Evolutionary conservation across 257 asterid species (phyloP).

Genomic region (Lavandula angustifolia): DNA sequence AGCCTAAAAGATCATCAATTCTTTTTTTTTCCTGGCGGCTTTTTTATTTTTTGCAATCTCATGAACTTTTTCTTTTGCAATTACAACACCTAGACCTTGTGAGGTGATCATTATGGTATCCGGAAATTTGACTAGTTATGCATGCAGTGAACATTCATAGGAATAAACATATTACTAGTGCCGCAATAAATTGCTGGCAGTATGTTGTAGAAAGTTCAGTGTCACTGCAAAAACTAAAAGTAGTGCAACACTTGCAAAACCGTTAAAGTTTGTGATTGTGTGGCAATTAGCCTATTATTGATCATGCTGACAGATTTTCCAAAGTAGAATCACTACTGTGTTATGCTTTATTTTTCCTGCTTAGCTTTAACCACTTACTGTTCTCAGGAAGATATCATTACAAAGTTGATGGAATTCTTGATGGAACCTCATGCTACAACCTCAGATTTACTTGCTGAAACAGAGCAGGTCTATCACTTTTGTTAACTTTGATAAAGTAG

Average conservation of each 20-base stretch:
- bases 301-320: not conserved
- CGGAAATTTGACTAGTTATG: not conserved
- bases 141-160: not conserved
- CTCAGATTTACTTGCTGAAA: slow-evolving; percentile 70
- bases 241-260: not conserved
- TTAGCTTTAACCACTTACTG: slow-evolving; percentile 16
- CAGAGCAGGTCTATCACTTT: slow-evolving; percentile 62
- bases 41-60: not conserved
- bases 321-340: slow-evolving; percentile 2
- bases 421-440: slow-evolving; percentile 82
- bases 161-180: not conserved
- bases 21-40: not conserved
- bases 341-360: slow-evolving; percentile 13
- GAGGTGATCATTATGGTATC: not conserved
- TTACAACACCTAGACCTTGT: not conserved
- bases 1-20: no score
- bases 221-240: not conserved
- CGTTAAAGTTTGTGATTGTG: not conserved
- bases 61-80: not conserved
- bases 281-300: not conserved
- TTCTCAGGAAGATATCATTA: slow-evolving; percentile 80
- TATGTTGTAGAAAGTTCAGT: not conserved
- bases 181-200: not conserved
- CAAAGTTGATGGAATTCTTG: slow-evolving; percentile 77
- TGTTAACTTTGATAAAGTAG: not conserved